Base-by-base conservation (phyloP, 2,329 filamentous ascomycete species). In the Aureobasidium sp. region DNA sequence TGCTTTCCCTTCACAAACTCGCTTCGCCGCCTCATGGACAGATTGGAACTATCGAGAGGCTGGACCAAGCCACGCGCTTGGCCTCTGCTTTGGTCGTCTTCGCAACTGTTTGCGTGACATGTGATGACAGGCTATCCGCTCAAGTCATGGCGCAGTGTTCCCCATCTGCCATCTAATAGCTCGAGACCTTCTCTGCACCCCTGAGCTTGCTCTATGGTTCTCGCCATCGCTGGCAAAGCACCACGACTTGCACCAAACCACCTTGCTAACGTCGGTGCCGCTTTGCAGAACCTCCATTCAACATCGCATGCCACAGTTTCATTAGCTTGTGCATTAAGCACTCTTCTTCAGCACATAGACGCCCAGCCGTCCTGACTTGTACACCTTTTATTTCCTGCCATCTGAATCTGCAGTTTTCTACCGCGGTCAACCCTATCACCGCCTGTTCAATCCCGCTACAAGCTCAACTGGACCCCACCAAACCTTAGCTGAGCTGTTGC, bases 261-360 rank as follows among this genome's bases (percentile, higher is more conserved):
- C 41, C 7, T 39, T 25, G 22, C 55, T 58, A 11, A 58, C 41
- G 27, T 6, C 1, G n/a, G 29, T 47, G 22, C 41, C 14, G n/a
- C 27, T 47, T 39, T 34, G 14, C 42, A 58, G 55, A 39, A 27
- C 20, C 22, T 17, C 12, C 31, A 6, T 1, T 15, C 20, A n/a
- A 58, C 42, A 48, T 31, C 17, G n/a, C 22, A 58, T 58, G 55
- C 42, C 14, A 48, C 17, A 31, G 55, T 22, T 48, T 39, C 8
- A 25, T 6, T 58, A 58, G 42, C 41, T 42, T 27, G 53, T 53
- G 58, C 39, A 49, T 61, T 34, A 34, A 37, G n/a, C 36, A 22
- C 11, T 61, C 39, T 45, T 37, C 29, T 63, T 59, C 62, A 59
- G 62, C 56, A 63, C 53, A 63, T 48, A 52, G 62, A 63, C 62